phyloP scores from a whole-genome alignment of 1,284 basidiomycete genomes.

The Trichosporon ovoides region DNA sequence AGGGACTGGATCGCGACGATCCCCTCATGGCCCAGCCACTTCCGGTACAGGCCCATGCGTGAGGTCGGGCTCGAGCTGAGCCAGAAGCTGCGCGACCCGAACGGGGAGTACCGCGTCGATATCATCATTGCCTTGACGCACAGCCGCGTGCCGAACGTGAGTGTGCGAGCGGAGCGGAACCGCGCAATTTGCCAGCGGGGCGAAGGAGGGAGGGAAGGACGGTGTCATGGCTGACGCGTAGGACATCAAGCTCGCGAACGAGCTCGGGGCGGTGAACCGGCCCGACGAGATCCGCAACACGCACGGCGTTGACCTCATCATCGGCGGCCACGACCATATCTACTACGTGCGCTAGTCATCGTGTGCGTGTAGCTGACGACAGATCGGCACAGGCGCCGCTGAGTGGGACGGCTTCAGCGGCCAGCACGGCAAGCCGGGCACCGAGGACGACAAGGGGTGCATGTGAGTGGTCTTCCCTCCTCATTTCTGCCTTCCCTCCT shows the following conservation, averaged over 20 bases:
- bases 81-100: slow-evolving; percentile 63
- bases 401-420: slow-evolving; percentile 68
- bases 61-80: slow-evolving; percentile 64
- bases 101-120: slow-evolving; percentile 65
- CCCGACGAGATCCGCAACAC: slow-evolving; percentile 47
- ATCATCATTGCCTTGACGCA: slow-evolving; percentile 78
- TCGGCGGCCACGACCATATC: slow-evolving; percentile 83
- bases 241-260: slow-evolving; percentile 65
- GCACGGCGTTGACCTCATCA: slow-evolving; percentile 77
- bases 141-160: slow-evolving; percentile 63
- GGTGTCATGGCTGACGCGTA: slow-evolving; percentile 34
- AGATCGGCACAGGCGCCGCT: slow-evolving; percentile 67
- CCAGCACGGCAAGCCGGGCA: slow-evolving; percentile 59
- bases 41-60: slow-evolving; percentile 64
- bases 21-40: slow-evolving; percentile 70
- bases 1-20: slow-evolving; percentile 84
- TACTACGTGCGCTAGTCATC: slow-evolving; percentile 26
- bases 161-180: slow-evolving; percentile 18
- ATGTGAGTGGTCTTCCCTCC: slow-evolving; percentile 48
- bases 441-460: slow-evolving; percentile 68
- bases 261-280: slow-evolving; percentile 58
- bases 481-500: no score
- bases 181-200: slow-evolving; percentile 23
- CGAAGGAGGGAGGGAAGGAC: not conserved
- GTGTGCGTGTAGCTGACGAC: slow-evolving; percentile 32